Percentiles rank a stretch among this genome's conserved stretches.
These are phyloP conservation scores for Acer yangbiense DNA, from an alignment of 345 rosid genomes.

Conservation along the genomic window DNA sequence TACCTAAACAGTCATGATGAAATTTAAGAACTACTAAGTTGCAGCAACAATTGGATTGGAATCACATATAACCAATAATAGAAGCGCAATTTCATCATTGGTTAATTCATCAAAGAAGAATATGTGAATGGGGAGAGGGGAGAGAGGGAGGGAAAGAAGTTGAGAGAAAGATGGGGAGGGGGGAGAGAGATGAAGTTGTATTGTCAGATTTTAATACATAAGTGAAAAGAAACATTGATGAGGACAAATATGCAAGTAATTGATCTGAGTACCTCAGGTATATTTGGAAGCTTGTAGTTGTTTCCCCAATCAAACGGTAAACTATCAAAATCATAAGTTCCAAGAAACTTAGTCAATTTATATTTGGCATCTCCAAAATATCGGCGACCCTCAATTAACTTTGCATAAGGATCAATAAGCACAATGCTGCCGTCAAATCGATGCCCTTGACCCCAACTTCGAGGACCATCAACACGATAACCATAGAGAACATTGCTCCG, in stretches of 20 bases:
- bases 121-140: background rate
- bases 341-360: constrained; percentile 64
- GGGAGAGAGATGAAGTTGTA: background rate
- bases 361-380: constrained; percentile 68
- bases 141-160: background rate
- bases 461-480: constrained; percentile 87
- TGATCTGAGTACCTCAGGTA: constrained; percentile 64
- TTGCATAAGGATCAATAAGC: constrained; percentile 89
- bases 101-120: background rate
- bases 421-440: constrained; percentile 64
- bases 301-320: constrained; percentile 87
- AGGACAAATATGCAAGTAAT: background rate
- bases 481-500: constrained; percentile 72
- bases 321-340: constrained; percentile 84
- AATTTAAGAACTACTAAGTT: constrained; percentile 1
- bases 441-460: constrained; percentile 79
- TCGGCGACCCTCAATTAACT: constrained; percentile 81
- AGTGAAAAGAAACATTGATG: constrained; percentile 13
- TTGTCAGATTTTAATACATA: constrained; percentile 1
- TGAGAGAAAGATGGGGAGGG: too few relatives aligned
- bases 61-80: background rate
- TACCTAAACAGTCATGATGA: background rate
- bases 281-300: constrained; percentile 63
- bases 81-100: background rate
- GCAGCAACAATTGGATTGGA: constrained; percentile 7